Percentiles rank a stretch among this genome's conserved stretches.
Conservation (phyloP, 176 grass and related monocot genomes). For the Paspalum notatum region DNA sequence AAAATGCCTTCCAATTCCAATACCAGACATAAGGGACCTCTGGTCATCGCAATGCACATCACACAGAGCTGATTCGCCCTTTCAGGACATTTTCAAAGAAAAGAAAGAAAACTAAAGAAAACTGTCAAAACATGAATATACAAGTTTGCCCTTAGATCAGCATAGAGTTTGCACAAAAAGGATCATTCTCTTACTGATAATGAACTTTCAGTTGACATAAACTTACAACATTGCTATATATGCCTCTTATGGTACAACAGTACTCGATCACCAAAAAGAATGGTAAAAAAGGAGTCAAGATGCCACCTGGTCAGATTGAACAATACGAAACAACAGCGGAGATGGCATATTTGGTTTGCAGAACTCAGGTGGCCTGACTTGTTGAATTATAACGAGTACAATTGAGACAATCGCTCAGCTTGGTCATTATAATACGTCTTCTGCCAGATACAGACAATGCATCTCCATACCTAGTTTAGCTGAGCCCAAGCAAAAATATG, state of each 20-base stretch:
- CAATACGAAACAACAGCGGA: not conserved
- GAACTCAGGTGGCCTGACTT: not conserved
- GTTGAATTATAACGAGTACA: slow-evolving; percentile 17
- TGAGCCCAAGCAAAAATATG: not conserved
- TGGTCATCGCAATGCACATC: not conserved
- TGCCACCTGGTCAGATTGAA: slow-evolving; percentile 13
- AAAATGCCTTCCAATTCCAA: not conserved
- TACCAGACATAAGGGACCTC: not conserved
- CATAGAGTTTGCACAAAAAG: slow-evolving; percentile 1
- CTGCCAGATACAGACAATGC: slow-evolving; percentile 12
- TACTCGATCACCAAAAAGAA: slow-evolving; percentile 22
- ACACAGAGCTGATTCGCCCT: not conserved
- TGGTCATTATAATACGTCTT: not conserved
- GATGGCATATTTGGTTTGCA: not conserved
- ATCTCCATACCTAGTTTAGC: not conserved
- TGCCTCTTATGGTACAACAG: slow-evolving; percentile 18
- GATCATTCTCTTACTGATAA: not conserved
- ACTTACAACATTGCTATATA: slow-evolving; percentile 37
- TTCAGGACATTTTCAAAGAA: not conserved
- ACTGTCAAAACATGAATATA: not conserved
- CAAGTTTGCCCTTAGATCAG: slow-evolving; percentile 21
- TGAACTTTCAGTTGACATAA: slow-evolving; percentile 4
- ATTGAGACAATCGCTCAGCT: not conserved
- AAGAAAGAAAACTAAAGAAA: not conserved
- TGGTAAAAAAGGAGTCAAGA: slow-evolving; percentile 12